A percentile compares a stretch with the other conserved stretches of the same genome.
These are phyloP conservation scores for Malassezia japonica DNA, from an alignment of 1,284 basidiomycete species.

Conservation along the genomic window DNA sequence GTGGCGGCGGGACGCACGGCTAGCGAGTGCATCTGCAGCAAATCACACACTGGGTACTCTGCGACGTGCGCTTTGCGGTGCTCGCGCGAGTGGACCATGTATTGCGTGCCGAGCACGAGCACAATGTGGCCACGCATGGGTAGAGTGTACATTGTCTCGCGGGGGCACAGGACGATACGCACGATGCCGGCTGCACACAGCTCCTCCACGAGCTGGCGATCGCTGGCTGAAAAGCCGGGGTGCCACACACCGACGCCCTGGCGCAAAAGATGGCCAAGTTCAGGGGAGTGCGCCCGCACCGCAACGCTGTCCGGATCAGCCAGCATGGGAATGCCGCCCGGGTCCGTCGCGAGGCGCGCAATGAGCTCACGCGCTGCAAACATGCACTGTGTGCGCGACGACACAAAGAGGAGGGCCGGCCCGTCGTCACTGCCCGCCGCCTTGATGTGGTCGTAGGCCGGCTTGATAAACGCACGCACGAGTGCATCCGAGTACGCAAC, in stretches of 20 bases:
- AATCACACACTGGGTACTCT: slow-evolving; percentile 70
- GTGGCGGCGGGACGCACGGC: slow-evolving; percentile 59
- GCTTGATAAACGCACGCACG: slow-evolving; percentile 85
- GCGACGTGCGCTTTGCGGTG: slow-evolving; percentile 58
- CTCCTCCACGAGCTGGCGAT: slow-evolving; percentile 69
- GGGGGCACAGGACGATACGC: slow-evolving; percentile 70
- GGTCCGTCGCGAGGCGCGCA: slow-evolving; percentile 74
- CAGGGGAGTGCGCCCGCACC: slow-evolving; percentile 58
- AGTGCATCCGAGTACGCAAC: slow-evolving; percentile 76
- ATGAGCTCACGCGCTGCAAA: slow-evolving; percentile 71
- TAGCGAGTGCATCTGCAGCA: slow-evolving; percentile 81
- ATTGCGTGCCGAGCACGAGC: slow-evolving; percentile 86
- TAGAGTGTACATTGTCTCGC: slow-evolving; percentile 75
- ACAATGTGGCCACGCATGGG: slow-evolving; percentile 71
- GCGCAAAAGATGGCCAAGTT: slow-evolving; percentile 65
- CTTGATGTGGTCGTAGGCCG: slow-evolving; percentile 57
- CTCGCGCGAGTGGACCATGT: slow-evolving; percentile 53
- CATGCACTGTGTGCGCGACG: slow-evolving; percentile 72
- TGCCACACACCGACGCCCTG: slow-evolving; percentile 84
- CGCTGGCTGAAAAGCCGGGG: slow-evolving; percentile 60
- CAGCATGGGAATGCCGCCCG: slow-evolving; percentile 56
- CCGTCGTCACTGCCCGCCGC: slow-evolving; percentile 53
- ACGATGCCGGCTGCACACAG: slow-evolving; percentile 72
- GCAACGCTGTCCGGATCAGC: slow-evolving; percentile 58
- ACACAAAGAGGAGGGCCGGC: slow-evolving; percentile 73